These are phyloP conservation scores for Diaporthe sp. DNA, from an alignment of 2,329 filamentous ascomycete species.

Conservation along the genomic window DNA sequence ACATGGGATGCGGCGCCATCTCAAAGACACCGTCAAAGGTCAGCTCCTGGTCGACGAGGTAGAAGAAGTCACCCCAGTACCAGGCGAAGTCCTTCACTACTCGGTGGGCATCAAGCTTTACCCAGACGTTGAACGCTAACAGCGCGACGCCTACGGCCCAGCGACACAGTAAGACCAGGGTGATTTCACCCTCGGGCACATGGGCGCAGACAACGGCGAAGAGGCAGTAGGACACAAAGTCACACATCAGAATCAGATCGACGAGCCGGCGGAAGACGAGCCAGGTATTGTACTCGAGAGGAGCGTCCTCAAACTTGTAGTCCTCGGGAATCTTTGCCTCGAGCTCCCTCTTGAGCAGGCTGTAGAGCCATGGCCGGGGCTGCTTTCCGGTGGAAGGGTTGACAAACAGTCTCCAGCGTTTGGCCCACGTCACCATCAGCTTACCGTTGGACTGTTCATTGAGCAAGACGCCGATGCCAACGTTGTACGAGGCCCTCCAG, in stretches of 20 bases:
- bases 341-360: constrained; percentile 86
- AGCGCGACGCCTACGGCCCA: constrained; percentile 84
- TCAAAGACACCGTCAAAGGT: constrained; percentile 99
- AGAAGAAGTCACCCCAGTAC: constrained; percentile 99
- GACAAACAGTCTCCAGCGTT: constrained; percentile 87
- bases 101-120: constrained; percentile 96
- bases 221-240: constrained; percentile 96
- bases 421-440: constrained; percentile 87
- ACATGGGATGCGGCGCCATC: constrained; percentile 99
- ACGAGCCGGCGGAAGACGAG: constrained; percentile 94
- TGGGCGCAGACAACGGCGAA: constrained; percentile 91
- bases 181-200: constrained; percentile 77
- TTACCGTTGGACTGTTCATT: constrained; percentile 91
- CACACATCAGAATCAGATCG: constrained; percentile 98
- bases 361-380: constrained; percentile 84
- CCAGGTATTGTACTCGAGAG: constrained; percentile 99
- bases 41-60: constrained; percentile 95
- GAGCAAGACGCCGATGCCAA: constrained; percentile 90
- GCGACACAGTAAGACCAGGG: constrained; percentile 75
- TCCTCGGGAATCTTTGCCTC: constrained; percentile 95
- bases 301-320: constrained; percentile 92
- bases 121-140: constrained; percentile 96
- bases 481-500: constrained; percentile 93
- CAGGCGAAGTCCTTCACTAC: constrained; percentile 99
- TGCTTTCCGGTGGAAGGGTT: constrained; percentile 83